These are phyloP conservation scores for Akanthomyces muscarius DNA, from an alignment of 2,329 filamentous ascomycete species.

Conservation along the genomic window DNA sequence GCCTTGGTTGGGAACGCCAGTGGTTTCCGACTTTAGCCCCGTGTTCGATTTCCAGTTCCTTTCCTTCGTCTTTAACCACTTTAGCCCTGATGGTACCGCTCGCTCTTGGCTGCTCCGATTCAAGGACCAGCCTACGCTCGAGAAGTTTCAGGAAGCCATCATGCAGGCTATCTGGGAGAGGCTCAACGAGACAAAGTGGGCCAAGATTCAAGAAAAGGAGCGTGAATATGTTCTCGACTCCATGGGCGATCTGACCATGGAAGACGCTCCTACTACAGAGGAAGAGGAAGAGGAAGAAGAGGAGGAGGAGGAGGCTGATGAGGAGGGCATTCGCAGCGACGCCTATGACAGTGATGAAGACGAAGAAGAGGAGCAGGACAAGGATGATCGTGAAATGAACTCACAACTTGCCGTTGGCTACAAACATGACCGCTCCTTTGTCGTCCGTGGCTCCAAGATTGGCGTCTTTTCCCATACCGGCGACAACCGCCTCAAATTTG, in stretches of 20 bases:
- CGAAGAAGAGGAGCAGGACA: slow-evolving; percentile 67
- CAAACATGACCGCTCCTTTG: slow-evolving; percentile 94
- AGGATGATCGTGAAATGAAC: slow-evolving; percentile 75
- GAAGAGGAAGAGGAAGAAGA: slow-evolving; percentile 48
- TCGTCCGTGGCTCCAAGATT: slow-evolving; percentile 95
- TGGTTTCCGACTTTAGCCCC: slow-evolving; percentile 89
- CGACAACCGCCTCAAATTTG: slow-evolving; percentile 91
- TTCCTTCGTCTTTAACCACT: slow-evolving; percentile 99
- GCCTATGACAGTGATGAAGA: slow-evolving; percentile 67
- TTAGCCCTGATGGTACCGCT: slow-evolving; percentile 79
- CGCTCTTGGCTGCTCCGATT: slow-evolving; percentile 96
- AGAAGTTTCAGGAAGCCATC: slow-evolving; percentile 86
- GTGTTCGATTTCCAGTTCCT: slow-evolving; percentile 98
- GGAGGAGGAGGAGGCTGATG: slow-evolving; percentile 53
- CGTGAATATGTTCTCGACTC: slow-evolving; percentile 92
- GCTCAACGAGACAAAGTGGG: slow-evolving; percentile 90
- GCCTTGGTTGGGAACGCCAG: slow-evolving; percentile 81
- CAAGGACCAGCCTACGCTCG: slow-evolving; percentile 73
- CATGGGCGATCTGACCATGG: slow-evolving; percentile 91
- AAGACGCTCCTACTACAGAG: slow-evolving; percentile 57
- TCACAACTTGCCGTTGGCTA: slow-evolving; percentile 93
- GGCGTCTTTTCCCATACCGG: slow-evolving; percentile 96
- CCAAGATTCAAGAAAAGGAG: slow-evolving; percentile 86
- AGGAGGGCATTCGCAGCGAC: slow-evolving; percentile 63
- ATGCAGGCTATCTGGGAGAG: slow-evolving; percentile 98